Base-by-base conservation (phyloP, 2,329 filamentous ascomycete species). In the Emmonsiellopsis sp. region DNA sequence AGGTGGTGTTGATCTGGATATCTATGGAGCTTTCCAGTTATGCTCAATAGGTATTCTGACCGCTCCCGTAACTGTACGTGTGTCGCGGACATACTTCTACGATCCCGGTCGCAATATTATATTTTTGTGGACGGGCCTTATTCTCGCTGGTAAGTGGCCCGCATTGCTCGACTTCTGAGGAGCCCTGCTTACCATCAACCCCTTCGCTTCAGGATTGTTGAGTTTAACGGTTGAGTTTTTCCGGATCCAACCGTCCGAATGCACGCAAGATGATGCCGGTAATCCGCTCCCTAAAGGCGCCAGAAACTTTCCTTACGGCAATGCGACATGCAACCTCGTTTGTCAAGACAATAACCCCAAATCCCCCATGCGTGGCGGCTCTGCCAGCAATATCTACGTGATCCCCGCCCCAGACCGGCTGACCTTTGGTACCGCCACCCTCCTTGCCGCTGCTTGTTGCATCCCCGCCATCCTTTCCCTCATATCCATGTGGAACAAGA, bases 1-100 rank as follows among this genome's bases (percentile, higher is more conserved):
- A 84, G 82, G 71, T 50, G 83, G 80, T 11, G 76, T 85, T 11
- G 83, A 86, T 60, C 80, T 87, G 77, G 84, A 87, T 58, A 71
- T 86, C 3, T 87, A 79, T 53, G 84, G 84, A 1, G 82, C 82
- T 7, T 85, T 86, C 56, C 84, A 87, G 58, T 64, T 86, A 0
- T 86, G 83, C 55, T 75, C 83, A 0, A 82, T 87, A 39, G 83
- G 81, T 10, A 82, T 86, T 13, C 60, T 87, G 3, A 80, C 81
- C 1, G 83, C 80, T 3, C 84, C 83, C 0, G 74, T 82, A 0
- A 84, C 82, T 0, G 81, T 83, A 21, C 74, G 77, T 56, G 65
- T 83, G 43, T 86, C 83, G 1, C 68, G 68, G 13, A 86, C 83
- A 0, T 86, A 86, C 61, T 86, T 85, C 62, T 74, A 81, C 51